Conservation (phyloP, 2,329 filamentous ascomycete genomes). For the Hymenoscyphus fraxineus region DNA sequence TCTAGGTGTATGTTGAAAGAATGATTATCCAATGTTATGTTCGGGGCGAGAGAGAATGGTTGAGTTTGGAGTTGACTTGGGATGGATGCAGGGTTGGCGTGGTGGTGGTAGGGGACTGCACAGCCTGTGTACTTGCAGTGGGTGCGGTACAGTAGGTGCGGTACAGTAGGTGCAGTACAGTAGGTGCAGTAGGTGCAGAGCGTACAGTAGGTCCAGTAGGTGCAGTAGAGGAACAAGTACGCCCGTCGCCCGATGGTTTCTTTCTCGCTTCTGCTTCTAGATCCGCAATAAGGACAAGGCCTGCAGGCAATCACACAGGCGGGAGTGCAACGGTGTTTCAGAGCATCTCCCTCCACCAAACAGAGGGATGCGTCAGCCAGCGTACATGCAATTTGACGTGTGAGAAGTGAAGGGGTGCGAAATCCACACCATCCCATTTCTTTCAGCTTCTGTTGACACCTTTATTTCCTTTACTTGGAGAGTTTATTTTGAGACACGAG, state of each 20-base stretch:
- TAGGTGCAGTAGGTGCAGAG: no score
- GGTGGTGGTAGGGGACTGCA: not conserved
- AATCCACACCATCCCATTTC: not conserved
- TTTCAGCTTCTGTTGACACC: not conserved
- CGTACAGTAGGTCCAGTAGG: no score
- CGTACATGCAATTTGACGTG: not conserved
- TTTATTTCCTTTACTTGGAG: not conserved
- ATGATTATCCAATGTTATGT: constrained; percentile 27
- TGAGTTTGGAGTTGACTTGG: constrained; percentile 7
- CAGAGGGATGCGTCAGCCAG: no score
- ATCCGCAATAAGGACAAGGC: no score
- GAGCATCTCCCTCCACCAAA: no score
- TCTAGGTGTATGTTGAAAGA: constrained; percentile 28
- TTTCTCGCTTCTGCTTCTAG: no score
- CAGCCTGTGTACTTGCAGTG: not conserved
- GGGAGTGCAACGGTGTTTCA: no score
- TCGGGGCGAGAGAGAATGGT: constrained; percentile 8
- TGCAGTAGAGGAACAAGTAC: no score
- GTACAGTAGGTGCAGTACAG: no score
- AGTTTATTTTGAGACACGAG: constrained; percentile 1
- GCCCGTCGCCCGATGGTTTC: no score
- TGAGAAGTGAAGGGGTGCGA: not conserved
- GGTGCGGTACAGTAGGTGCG: no score
- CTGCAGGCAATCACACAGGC: no score
- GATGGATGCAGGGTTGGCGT: constrained; percentile 6